These are phyloP conservation scores for Backusella liffmaniae DNA, from an alignment of 192 early-diverging fungal species.

Conservation along the genomic window DNA sequence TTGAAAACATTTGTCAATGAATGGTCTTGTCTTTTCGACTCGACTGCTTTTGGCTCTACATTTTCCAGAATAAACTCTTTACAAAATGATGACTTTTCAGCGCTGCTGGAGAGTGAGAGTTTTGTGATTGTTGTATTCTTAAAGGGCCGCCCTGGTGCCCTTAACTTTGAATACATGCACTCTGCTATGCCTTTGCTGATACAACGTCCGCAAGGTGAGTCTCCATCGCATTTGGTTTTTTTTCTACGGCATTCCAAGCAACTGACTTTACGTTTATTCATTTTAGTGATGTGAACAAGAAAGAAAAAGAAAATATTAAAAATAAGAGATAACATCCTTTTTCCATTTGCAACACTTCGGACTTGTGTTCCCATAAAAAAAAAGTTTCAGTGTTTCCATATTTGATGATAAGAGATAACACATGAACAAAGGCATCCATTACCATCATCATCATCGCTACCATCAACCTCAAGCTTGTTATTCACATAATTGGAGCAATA, in stretches of 20 bases:
- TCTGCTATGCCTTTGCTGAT: not conserved
- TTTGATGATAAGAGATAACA: not conserved
- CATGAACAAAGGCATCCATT: no score
- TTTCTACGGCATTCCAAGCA: not conserved
- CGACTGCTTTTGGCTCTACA: not conserved
- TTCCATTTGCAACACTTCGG: not conserved
- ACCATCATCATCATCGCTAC: no score
- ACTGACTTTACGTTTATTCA: not conserved
- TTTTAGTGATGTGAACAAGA: not conserved
- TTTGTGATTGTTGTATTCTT: not conserved
- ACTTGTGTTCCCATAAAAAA: not conserved
- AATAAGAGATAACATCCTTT: not conserved
- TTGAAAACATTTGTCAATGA: not conserved
- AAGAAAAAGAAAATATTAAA: not conserved
- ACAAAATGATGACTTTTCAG: not conserved
- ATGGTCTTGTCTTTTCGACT: not conserved
- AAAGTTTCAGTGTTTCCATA: not conserved
- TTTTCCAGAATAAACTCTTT: constrained; percentile 2
- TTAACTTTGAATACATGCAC: not conserved
- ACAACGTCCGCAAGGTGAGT: not conserved
- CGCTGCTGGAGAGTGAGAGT: not conserved
- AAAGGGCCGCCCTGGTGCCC: not conserved
- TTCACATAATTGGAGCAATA: not conserved
- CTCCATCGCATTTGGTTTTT: not conserved
- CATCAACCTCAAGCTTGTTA: constrained; percentile 6